These are phyloP conservation scores for Didymella pinodella DNA, from an alignment of 2,329 filamentous ascomycete species.

Conservation along the genomic window DNA sequence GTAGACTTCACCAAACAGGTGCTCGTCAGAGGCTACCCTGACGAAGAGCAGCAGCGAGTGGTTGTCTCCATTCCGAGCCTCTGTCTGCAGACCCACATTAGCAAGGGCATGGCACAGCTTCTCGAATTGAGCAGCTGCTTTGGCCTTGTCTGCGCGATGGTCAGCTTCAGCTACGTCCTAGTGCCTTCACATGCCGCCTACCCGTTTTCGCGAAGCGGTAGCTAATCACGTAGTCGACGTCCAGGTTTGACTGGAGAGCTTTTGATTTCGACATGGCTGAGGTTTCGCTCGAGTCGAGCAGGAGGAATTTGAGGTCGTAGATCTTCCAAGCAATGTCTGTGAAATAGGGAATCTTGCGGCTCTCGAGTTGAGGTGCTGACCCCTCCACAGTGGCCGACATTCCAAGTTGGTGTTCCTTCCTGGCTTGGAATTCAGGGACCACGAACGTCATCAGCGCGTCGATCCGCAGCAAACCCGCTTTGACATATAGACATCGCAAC, in stretches of 20 bases:
- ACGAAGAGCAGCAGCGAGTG: conserved; percentile 83
- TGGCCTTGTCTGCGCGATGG: conserved; percentile 63
- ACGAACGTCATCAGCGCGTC: conserved; percentile 42
- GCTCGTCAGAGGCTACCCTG: conserved; percentile 76
- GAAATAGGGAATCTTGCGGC: conserved; percentile 30
- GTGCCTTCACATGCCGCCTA: conserved; percentile 48
- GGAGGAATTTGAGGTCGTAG: conserved; percentile 30
- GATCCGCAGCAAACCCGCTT: conserved; percentile 32
- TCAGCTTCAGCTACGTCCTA: conserved; percentile 24
- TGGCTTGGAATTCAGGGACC: conserved; percentile 21
- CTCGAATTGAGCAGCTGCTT: conserved; percentile 78
- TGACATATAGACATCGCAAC: conserved; percentile 8
- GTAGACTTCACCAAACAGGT: conserved; percentile 82
- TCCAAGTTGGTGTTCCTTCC: conserved; percentile 40
- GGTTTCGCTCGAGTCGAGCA: conserved; percentile 30
- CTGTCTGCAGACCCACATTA: conserved; percentile 81
- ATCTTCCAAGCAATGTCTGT: conserved; percentile 28
- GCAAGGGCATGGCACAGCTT: conserved; percentile 79
- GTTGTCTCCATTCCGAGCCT: conserved; percentile 82
- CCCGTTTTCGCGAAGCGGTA: conserved; percentile 76
- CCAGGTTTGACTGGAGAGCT: conserved; percentile 62
- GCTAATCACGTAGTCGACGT: conserved; percentile 88
- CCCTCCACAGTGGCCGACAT: conserved; percentile 28
- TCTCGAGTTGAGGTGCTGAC: conserved; percentile 9
- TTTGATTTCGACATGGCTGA: conserved; percentile 50